Evolutionary conservation across 345 rosid genomes (phyloP).

Genomic region (Citrus cavaleriei): DNA sequence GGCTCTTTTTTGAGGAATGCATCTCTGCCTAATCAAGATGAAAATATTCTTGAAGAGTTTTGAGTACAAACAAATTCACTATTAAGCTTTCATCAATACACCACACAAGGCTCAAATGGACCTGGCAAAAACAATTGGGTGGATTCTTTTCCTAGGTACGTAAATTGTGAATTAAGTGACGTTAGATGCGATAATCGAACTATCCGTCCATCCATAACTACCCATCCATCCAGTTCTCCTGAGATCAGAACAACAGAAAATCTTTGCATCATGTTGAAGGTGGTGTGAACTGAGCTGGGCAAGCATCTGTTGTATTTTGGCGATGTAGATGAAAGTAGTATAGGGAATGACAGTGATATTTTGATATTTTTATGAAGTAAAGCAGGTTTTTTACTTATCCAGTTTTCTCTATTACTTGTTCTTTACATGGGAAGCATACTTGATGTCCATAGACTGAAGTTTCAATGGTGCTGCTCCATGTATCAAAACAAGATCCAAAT

Average conservation of each 20-base stretch:
- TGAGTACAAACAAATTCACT: slow-evolving; percentile 8
- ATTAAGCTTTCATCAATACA: neutral
- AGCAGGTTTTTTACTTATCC: neutral
- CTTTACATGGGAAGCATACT: neutral
- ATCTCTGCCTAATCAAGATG: slow-evolving; percentile 34
- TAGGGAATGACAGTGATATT: neutral
- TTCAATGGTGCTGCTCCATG: neutral
- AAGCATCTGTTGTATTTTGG: neutral
- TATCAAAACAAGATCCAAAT: neutral
- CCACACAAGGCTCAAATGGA: neutral
- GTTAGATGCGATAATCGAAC: neutral
- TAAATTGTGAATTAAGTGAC: neutral
- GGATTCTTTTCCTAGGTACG: neutral
- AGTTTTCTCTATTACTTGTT: neutral
- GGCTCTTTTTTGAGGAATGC: slow-evolving; percentile 33
- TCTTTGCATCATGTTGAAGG: neutral
- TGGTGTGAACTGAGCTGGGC: neutral
- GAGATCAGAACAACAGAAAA: neutral
- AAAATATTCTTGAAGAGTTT: slow-evolving; percentile 40
- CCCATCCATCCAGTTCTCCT: neutral
- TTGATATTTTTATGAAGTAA: neutral
- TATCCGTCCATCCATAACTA: neutral
- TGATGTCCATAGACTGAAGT: neutral
- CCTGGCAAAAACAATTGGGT: neutral
- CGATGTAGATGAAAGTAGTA: neutral